These are phyloP conservation scores for Scopulariopsis brevicaulis DNA, from an alignment of 2,329 filamentous ascomycete genomes.

Conservation along the genomic window DNA sequence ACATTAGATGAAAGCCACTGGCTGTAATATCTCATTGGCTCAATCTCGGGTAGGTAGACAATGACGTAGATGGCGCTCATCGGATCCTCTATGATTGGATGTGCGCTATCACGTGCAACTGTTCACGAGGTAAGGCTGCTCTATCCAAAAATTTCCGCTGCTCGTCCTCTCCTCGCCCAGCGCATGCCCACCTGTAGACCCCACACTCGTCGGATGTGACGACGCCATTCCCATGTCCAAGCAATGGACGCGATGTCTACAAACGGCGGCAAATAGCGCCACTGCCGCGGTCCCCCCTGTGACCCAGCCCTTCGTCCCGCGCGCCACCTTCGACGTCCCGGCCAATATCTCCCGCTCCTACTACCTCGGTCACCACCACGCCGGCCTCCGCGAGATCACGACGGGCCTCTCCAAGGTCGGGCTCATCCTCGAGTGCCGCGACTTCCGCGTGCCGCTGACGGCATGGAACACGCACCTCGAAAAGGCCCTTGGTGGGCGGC, in stretches of 20 bases:
- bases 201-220: background rate
- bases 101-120: background rate
- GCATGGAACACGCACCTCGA: constrained; percentile 89
- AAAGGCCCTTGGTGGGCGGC: constrained; percentile 56
- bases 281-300: constrained; percentile 7
- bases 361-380: constrained; percentile 85
- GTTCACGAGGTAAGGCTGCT: background rate
- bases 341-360: constrained; percentile 75
- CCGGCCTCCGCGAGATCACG: constrained; percentile 74
- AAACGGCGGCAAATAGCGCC: constrained; percentile 11
- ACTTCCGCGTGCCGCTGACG: constrained; percentile 81
- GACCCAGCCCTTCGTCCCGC: constrained; percentile 53
- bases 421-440: constrained; percentile 87
- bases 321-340: constrained; percentile 60
- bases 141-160: background rate
- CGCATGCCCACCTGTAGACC: background rate
- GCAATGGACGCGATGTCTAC: constrained; percentile 4
- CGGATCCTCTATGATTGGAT: background rate
- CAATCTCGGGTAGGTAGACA: background rate
- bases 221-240: constrained; percentile 3
- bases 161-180: no score
- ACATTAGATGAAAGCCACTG: no score
- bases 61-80: background rate
- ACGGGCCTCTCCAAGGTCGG: constrained; percentile 68
- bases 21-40: background rate